Evolutionary conservation across 2,329 filamentous ascomycete species (phyloP).

Genomic region (Plenodomus lindquistii): DNA sequence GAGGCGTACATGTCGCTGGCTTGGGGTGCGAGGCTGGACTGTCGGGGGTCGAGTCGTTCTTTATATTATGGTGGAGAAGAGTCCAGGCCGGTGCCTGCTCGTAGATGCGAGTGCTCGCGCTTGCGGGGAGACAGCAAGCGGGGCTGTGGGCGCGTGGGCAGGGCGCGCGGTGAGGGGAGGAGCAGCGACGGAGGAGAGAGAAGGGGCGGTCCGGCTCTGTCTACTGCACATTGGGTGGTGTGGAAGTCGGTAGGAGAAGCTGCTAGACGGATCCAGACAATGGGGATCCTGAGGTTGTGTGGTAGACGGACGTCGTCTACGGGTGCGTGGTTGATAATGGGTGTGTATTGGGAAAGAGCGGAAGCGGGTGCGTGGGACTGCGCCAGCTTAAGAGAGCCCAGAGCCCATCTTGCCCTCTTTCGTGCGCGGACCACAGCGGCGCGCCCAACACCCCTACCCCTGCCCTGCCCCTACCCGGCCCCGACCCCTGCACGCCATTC

Average conservation of each 20-base stretch:
- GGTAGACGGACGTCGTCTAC: constrained; percentile 15
- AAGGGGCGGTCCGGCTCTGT: constrained; percentile 33
- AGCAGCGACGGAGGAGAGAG: constrained; percentile 38
- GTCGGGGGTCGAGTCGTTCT: neutral
- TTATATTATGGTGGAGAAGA: constrained; percentile 13
- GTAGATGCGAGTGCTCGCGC: constrained; percentile 42
- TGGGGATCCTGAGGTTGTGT: constrained; percentile 17
- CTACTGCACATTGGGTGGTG: constrained; percentile 43
- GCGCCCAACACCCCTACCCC: neutral
- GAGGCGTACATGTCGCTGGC: constrained; percentile 36
- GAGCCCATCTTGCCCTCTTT: constrained; percentile 11
- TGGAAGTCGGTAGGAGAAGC: constrained; percentile 16
- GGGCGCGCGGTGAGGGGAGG: constrained; percentile 27
- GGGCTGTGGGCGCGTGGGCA: constrained; percentile 26
- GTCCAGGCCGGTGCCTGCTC: constrained; percentile 39
- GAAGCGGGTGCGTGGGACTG: constrained; percentile 18
- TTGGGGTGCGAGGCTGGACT: constrained; percentile 11
- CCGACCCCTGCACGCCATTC: constrained; percentile 23
- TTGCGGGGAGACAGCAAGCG: constrained; percentile 35
- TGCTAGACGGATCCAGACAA: constrained; percentile 43
- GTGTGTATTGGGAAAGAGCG: constrained; percentile 18
- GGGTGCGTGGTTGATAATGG: constrained; percentile 37
- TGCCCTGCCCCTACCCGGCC: constrained; percentile 1
- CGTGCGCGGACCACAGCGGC: constrained; percentile 21
- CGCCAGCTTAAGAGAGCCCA: constrained; percentile 23